Percentiles rank a stretch among this genome's conserved stretches.
These are phyloP conservation scores for Telopea speciosissima DNA, from an alignment of 177 flowering plant species.

Conservation along the genomic window DNA sequence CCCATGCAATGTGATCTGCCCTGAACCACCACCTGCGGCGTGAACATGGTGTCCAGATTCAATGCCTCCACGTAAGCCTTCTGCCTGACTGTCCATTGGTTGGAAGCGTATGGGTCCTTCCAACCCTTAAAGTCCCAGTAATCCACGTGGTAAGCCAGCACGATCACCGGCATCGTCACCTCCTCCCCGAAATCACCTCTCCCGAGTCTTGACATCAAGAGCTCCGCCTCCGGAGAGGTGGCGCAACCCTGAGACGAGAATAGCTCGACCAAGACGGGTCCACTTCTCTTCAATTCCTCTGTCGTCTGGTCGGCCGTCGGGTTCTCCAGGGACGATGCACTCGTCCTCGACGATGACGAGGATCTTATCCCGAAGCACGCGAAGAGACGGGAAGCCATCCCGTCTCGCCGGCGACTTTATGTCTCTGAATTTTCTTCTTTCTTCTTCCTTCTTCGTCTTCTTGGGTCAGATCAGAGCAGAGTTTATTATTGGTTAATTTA, in stretches of 20 bases:
- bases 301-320: constrained; percentile 31
- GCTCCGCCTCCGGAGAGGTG: constrained; percentile 80
- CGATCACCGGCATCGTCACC: constrained; percentile 29
- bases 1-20: constrained; percentile 60
- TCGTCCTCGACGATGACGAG: constrained; percentile 1
- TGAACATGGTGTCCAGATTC: constrained; percentile 66
- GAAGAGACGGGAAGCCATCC: constrained; percentile 22
- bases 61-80: constrained; percentile 76
- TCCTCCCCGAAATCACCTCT: constrained; percentile 63
- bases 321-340: constrained; percentile 6
- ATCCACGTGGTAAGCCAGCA: constrained; percentile 76
- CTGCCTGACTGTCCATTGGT: constrained; percentile 79
- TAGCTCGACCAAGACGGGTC: constrained; percentile 78
- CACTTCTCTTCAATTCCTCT: constrained; percentile 41
- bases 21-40: constrained; percentile 81
- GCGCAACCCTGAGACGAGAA: constrained; percentile 91
- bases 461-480: no score
- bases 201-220: constrained; percentile 63
- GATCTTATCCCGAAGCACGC: constrained; percentile 43
- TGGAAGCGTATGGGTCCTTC: constrained; percentile 81
- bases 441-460: not conserved
- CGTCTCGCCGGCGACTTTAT: not conserved
- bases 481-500: no score
- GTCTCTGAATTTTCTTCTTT: not conserved
- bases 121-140: constrained; percentile 92